These are phyloP conservation scores for Draba incana DNA, from an alignment of 345 rosid genomes.

Conservation along the genomic window DNA sequence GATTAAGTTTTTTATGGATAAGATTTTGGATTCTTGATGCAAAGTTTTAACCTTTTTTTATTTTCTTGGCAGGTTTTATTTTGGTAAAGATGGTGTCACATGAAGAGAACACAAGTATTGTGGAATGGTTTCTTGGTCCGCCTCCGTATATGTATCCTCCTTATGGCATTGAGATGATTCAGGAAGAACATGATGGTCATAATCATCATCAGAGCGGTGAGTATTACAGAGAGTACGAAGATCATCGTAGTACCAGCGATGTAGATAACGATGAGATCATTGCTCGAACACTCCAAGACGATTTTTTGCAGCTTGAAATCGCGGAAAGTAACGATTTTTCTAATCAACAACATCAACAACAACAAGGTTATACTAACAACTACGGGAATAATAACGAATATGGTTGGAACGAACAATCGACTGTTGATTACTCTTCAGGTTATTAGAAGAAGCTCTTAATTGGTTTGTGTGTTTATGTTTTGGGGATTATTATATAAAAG, in stretches of 20 bases:
- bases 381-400: constrained; percentile 36
- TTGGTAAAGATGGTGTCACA: constrained; percentile 38
- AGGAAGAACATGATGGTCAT: constrained; percentile 31
- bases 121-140: constrained; percentile 74
- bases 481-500: constrained; percentile 3
- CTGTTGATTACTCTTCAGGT: constrained; percentile 59
- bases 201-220: constrained; percentile 46
- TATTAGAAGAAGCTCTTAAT: constrained; percentile 17
- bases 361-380: constrained; percentile 42
- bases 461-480: background rate
- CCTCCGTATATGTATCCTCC: constrained; percentile 52
- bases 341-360: constrained; percentile 35
- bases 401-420: constrained; percentile 53
- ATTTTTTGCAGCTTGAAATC: constrained; percentile 74
- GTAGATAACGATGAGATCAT: constrained; percentile 88
- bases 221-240: constrained; percentile 54
- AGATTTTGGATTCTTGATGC: constrained; percentile 10
- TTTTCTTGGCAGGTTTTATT: background rate
- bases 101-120: constrained; percentile 43
- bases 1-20: constrained; percentile 15
- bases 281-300: constrained; percentile 83
- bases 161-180: constrained; percentile 53
- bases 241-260: constrained; percentile 46
- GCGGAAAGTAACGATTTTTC: constrained; percentile 55
- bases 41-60: constrained; percentile 5